These are phyloP conservation scores for Wickerhamiella shivajii DNA, from an alignment of 805 yeast species.

Conservation along the genomic window DNA sequence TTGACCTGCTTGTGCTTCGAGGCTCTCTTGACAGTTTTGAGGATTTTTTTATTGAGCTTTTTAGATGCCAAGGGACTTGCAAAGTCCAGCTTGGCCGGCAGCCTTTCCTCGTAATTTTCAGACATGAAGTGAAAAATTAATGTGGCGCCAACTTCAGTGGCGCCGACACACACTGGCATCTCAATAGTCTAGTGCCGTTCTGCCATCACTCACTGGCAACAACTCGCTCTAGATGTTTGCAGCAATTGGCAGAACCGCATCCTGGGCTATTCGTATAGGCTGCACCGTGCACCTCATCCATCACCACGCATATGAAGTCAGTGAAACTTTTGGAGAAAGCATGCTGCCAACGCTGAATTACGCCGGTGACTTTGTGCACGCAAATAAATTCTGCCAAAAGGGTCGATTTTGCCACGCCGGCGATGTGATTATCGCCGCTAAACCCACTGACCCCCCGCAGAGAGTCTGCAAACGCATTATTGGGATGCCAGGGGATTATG, in stretches of 20 bases:
- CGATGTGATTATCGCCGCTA: constrained; percentile 72
- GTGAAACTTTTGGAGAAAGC: constrained; percentile 81
- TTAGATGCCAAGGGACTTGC: constrained; percentile 93
- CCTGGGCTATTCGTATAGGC: constrained; percentile 24
- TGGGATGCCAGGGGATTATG: constrained; percentile 90
- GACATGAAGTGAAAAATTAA: constrained; percentile 21
- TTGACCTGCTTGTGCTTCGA: constrained; percentile 96
- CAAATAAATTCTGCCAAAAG: constrained; percentile 42
- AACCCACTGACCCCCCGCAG: constrained; percentile 77
- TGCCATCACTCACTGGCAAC: too few relatives aligned
- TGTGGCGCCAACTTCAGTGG: too few relatives aligned
- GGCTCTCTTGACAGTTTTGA: constrained; percentile 93
- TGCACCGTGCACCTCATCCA: constrained; percentile 45
- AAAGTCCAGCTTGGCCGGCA: constrained; percentile 82
- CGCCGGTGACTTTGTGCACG: constrained; percentile 64
- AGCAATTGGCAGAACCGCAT: constrained; percentile 11
- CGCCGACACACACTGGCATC: too few relatives aligned
- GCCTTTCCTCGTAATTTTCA: constrained; percentile 83
- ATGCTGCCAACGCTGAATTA: constrained; percentile 85
- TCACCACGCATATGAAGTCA: constrained; percentile 53
- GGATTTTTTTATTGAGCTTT: constrained; percentile 85
- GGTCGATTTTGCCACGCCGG: constrained; percentile 66
- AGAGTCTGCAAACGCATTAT: constrained; percentile 86
- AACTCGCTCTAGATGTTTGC: not conserved
- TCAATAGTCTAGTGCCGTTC: too few relatives aligned